Base-by-base conservation (phyloP, 495 filamentous ascomycete species). In the Mytilinidion resinicola region DNA sequence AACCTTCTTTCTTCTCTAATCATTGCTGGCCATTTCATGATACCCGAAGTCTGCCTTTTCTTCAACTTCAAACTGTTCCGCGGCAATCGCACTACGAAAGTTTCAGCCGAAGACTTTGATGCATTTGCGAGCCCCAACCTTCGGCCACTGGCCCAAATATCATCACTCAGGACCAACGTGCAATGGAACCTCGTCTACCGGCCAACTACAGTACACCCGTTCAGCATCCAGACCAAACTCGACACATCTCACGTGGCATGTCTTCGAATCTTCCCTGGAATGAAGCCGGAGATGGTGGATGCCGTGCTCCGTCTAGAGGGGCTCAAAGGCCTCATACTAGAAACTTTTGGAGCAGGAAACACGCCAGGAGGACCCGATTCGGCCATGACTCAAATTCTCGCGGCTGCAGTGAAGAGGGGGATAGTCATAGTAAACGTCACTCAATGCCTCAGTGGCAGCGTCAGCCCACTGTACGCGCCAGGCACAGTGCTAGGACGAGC, bases 271-370 rank as follows among this genome's bases (percentile, higher is more conserved):
- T 98, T 97, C 70, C 93, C 93, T 0, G 93, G 93, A 19, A 96
- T 98, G 73, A 86, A 88, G 70, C 90, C 93, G 4, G 86, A 92
- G 63, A 95, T 98, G 90, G 82, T 98, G 12, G 89, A 95, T 68
- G 87, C 86, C 6, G 90, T 98, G 17, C 76, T 97, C 54, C 77
- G 79, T 34, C 71, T 93, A n/a, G 82, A 89, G 4, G 84, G 85
- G 10, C 76, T 98, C 10, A 82, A 86, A 51, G 93, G 93, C 0
- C 73, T 98, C 42, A 84, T 98, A 17, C 77, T 98, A 25, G 91
- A 96, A 76, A 96, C 93, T 0, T 98, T 96, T 71, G 93, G 93
- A 34, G 88, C 91, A 60, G 93, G 93, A 34, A 98, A 96, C 70
- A 89, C 92, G 0, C 93, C 93, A 1, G 85, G 83, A 35, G 89